Base-by-base conservation (phyloP, 805 yeast species). In the Saccharomyces kudriavzevii region DNA sequence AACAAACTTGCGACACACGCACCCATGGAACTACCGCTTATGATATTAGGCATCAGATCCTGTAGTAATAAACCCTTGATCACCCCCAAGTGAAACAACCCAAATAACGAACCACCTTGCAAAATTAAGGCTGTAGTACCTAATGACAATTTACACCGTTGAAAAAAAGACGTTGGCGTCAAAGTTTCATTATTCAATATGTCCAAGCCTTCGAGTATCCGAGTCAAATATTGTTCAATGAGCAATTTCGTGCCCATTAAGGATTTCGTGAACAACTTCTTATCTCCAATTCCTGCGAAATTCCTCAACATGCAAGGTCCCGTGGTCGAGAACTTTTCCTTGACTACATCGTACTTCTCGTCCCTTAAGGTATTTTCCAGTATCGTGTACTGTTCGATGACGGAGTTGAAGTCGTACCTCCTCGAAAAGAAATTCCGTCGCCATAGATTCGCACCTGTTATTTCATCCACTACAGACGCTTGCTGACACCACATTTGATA, bases 61-160 rank as follows among this genome's bases (percentile, higher is more conserved):
- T 85, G 83, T 58, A 79, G 78, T 56, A 85, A 80, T n/a, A 94
- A 74, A 0, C 94, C 92, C 57, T 86, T 85, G 8, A 92, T 87
- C 1, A 91, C 96, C 1, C 99, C 99, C 35, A 94, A 66, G 68
- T 94, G 99, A 62, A 96, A 91, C 56, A 94, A 73, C 0, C 99
- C 98, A 72, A 92, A 94, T 24, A 94, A 72, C 0, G 97, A 87
- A 1, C 99, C 98, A 28, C 99, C 99, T 70, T 94, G 97, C 26
- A 94, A 73, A 40, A 92, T 81, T 53, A 94, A 74, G 0, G 97
- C 97, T 0, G 98, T 89, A 49, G 89, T 81, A 0, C 99, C 99
- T 67, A 87, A 81, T 0, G 96, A 84, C 66, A 89, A 90, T 61
- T 80, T 17, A 88, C 89, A 71, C 85, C 97, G 66, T 83, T 94